Evolutionary conservation across 2,329 filamentous ascomycete species (phyloP).

Genomic region (Colletotrichum liriopes): DNA sequence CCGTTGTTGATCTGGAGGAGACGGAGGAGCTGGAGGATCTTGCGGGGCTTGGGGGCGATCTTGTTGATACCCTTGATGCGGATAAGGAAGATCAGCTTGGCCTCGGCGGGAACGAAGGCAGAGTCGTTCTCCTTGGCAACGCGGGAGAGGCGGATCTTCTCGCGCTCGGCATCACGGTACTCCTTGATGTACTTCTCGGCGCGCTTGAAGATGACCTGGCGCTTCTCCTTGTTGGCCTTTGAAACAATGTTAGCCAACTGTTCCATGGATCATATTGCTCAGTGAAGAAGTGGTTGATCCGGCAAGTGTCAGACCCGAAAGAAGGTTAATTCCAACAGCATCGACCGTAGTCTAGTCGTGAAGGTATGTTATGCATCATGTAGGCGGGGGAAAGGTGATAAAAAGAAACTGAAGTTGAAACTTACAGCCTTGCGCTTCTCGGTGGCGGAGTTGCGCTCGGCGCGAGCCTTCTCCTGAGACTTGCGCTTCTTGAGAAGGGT

Average conservation of each 20-base stretch:
- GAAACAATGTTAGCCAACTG: constrained; percentile 42
- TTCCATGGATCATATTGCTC: constrained; percentile 35
- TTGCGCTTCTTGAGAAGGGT: constrained; percentile 99
- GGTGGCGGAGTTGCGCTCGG: constrained; percentile 84
- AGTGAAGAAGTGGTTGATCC: constrained; percentile 47
- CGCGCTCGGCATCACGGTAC: constrained; percentile 97
- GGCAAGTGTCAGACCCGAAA: constrained; percentile 93
- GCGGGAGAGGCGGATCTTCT: constrained; percentile 95
- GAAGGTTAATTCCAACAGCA: constrained; percentile 99
- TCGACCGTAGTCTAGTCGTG: constrained; percentile 96
- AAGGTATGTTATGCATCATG: constrained; percentile 91
- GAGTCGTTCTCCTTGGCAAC: constrained; percentile 92
- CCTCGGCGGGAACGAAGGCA: constrained; percentile 95
- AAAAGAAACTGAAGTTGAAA: constrained; percentile 54
- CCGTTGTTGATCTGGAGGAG: constrained; percentile 99
- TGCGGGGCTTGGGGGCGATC: constrained; percentile 99
- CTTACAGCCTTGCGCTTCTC: constrained; percentile 94
- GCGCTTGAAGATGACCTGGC: constrained; percentile 98
- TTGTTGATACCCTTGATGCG: constrained; percentile 99
- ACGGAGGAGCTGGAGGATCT: constrained; percentile 99
- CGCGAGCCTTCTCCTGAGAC: constrained; percentile 99
- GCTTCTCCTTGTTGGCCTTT: constrained; percentile 99
- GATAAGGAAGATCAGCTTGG: constrained; percentile 97
- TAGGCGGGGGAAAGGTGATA: constrained; percentile 44
- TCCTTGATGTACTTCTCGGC: constrained; percentile 99